Evolutionary conservation across 305 asterid species (phyloP).

Genomic region (Fraxinus dipetala): DNA sequence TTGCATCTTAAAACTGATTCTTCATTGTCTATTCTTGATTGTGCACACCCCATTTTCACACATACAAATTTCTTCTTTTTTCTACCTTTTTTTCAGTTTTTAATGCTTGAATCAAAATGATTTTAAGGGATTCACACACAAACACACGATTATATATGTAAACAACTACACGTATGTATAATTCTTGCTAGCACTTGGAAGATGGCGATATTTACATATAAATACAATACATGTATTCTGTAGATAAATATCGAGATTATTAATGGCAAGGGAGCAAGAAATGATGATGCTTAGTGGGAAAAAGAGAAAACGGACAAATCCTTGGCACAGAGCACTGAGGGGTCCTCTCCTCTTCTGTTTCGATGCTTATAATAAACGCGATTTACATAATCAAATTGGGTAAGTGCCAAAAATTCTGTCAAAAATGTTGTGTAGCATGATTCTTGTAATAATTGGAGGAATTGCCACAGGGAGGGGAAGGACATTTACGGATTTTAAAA

Average conservation of each 20-base stretch:
- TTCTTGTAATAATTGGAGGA: background rate
- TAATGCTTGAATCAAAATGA: background rate
- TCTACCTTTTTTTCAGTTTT: background rate
- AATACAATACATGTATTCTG: constrained; percentile 7
- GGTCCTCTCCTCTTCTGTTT: background rate
- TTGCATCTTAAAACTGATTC: constrained; percentile 92
- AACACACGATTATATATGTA: background rate
- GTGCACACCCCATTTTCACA: constrained; percentile 80
- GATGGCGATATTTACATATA: background rate
- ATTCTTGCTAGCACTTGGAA: constrained; percentile 23
- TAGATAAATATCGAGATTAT: background rate
- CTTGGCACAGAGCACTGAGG: constrained; percentile 24
- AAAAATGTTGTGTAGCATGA: too few species aligned
- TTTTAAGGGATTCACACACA: background rate
- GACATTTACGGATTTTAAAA: constrained; percentile 24
- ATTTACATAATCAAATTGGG: too few species aligned
- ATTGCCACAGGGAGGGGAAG: background rate
- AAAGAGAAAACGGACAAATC: constrained; percentile 42
- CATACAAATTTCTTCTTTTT: background rate
- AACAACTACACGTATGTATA: background rate
- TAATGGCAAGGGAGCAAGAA: background rate
- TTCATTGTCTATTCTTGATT: constrained; percentile 86
- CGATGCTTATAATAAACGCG: background rate
- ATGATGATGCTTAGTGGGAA: constrained; percentile 26
- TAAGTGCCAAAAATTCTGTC: too few species aligned